A percentile compares a stretch with the other conserved stretches of the same genome.
Evolutionary conservation across 2,329 filamentous ascomycete genomes (phyloP).

Genomic region (Tetracladium maxilliforme): DNA sequence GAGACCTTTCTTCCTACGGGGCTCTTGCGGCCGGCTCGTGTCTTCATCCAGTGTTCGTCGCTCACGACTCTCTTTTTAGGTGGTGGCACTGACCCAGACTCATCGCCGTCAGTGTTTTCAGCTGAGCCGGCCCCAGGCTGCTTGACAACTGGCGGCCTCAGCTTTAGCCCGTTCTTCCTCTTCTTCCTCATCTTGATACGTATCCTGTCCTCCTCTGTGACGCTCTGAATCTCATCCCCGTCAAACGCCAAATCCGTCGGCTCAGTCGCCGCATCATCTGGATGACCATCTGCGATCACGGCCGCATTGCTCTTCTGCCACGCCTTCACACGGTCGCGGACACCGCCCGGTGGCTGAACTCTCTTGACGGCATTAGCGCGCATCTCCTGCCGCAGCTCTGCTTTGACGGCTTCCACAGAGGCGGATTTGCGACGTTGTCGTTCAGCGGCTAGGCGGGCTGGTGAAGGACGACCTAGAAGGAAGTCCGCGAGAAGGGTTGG

Average conservation of each 20-base stretch:
- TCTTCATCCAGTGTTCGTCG: slow-evolving; percentile 75
- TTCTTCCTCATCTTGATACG: slow-evolving; percentile 23
- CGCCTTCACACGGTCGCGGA: slow-evolving; percentile 64
- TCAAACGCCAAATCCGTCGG: slow-evolving; percentile 47
- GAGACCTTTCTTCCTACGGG: neutral
- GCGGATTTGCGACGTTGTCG: slow-evolving; percentile 38
- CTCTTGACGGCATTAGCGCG: slow-evolving; percentile 36
- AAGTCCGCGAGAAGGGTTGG: slow-evolving; percentile 41
- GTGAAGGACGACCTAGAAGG: slow-evolving; percentile 38
- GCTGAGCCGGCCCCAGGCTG: neutral
- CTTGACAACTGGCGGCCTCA: neutral
- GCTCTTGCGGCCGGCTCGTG: slow-evolving; percentile 10
- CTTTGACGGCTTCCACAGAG: slow-evolving; percentile 43
- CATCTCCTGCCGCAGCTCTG: no score
- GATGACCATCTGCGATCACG: slow-evolving; percentile 38
- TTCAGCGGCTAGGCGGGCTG: no score
- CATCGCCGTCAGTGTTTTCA: slow-evolving; percentile 4
- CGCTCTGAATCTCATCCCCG: slow-evolving; percentile 42
- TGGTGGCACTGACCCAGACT: slow-evolving; percentile 20
- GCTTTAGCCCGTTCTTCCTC: slow-evolving; percentile 12
- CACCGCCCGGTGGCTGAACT: slow-evolving; percentile 48
- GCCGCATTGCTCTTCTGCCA: slow-evolving; percentile 73
- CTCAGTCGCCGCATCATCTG: slow-evolving; percentile 33
- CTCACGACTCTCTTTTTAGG: slow-evolving; percentile 89
- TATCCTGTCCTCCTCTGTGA: slow-evolving; percentile 44